Conservation (phyloP, 1,284 basidiomycete genomes). For the Naganishia cerealis region DNA sequence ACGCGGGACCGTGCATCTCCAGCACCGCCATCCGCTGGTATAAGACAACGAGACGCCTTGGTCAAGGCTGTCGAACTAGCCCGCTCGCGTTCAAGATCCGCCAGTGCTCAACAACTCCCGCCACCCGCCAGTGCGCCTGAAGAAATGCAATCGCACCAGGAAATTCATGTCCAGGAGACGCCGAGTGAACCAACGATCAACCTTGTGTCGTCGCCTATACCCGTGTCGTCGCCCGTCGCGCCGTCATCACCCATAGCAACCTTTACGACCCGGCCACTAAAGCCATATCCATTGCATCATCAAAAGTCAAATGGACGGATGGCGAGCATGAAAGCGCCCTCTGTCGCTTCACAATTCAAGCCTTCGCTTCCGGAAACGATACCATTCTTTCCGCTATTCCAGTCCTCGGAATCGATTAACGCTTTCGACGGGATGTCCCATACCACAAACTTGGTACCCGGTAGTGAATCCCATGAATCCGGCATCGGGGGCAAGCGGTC, state of each 20-base stretch:
- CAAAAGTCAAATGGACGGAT: slow-evolving; percentile 21
- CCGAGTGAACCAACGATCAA: slow-evolving; percentile 18
- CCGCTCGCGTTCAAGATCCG: slow-evolving; percentile 22
- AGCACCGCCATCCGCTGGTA: slow-evolving; percentile 6
- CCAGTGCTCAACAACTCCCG: slow-evolving; percentile 16
- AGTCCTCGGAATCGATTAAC: slow-evolving; percentile 16
- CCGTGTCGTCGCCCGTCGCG: slow-evolving; percentile 7
- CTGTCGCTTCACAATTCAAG: slow-evolving; percentile 12
- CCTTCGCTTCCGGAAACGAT: slow-evolving; percentile 23
- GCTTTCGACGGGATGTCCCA: slow-evolving; percentile 16
- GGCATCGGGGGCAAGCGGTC: slow-evolving; percentile 24
- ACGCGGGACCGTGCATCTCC: background rate
- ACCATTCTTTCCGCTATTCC: slow-evolving; percentile 26
- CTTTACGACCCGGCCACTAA: slow-evolving; percentile 17
- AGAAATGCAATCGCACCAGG: background rate
- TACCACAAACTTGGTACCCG: background rate
- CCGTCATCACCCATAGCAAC: slow-evolving; percentile 19
- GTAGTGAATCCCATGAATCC: background rate
- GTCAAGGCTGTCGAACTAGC: slow-evolving; percentile 33
- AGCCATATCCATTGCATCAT: slow-evolving; percentile 23
- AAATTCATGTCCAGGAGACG: background rate
- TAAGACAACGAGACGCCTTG: slow-evolving; percentile 32
- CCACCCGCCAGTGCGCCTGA: background rate
- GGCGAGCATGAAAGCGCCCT: slow-evolving; percentile 16
- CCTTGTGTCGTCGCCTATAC: slow-evolving; percentile 8